Percentiles rank a stretch among this genome's conserved stretches.
Conservation (phyloP, 1,284 basidiomycete species). For the Sanghuangporus sanghuang region DNA sequence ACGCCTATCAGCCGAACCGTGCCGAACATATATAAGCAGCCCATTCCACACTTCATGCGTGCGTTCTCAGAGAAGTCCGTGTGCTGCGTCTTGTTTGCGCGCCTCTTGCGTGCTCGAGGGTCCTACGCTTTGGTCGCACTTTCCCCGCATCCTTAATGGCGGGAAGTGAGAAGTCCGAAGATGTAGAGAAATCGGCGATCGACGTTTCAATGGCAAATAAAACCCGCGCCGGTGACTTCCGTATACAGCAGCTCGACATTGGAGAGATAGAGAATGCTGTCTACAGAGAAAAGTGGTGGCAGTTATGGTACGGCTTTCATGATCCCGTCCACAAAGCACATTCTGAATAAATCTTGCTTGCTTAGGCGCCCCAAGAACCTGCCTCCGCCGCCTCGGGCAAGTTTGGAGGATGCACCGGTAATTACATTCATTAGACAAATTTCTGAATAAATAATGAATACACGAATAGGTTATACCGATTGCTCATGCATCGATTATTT, state of each 20-base stretch:
- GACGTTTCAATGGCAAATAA: not conserved
- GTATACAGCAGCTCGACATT: constrained; percentile 36
- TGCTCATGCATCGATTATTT: constrained; percentile 50
- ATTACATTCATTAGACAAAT: constrained; percentile 4
- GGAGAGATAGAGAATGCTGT: constrained; percentile 38
- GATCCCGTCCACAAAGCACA: constrained; percentile 6
- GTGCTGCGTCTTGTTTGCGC: not conserved
- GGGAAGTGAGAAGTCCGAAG: not conserved
- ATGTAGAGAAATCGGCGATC: not conserved
- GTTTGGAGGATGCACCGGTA: constrained; percentile 54
- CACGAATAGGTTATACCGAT: constrained; percentile 46
- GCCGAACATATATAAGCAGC: not conserved
- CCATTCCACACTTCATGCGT: not conserved
- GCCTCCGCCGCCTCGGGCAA: constrained; percentile 51
- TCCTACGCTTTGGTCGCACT: not conserved
- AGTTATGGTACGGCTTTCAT: constrained; percentile 31
- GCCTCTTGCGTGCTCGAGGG: not conserved
- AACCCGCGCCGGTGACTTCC: constrained; percentile 6
- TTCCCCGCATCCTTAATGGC: not conserved
- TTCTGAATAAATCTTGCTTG: not conserved
- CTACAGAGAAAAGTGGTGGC: constrained; percentile 45
- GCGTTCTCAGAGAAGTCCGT: not conserved
- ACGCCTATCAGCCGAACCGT: not conserved
- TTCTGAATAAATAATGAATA: not conserved
- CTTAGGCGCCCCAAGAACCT: constrained; percentile 52